Evolutionary conservation across 2,329 filamentous ascomycete genomes (phyloP).

Genomic region (Fusarium humuli): DNA sequence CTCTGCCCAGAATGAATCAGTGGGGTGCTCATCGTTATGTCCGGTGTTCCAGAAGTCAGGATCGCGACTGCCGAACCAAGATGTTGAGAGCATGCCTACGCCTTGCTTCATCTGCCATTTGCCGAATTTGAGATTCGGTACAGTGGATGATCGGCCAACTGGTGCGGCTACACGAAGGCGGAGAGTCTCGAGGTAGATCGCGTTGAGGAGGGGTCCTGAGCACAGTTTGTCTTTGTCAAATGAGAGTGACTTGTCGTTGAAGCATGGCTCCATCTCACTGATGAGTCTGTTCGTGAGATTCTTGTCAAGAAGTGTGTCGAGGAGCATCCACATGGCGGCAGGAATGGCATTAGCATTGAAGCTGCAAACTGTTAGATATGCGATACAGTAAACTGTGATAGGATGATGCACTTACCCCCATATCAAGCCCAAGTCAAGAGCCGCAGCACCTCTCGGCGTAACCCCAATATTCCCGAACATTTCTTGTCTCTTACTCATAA

Average conservation of each 20-base stretch:
- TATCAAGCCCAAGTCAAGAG: conserved; percentile 40
- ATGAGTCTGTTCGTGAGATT: conserved; percentile 18
- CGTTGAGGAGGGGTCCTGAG: conserved; percentile 47
- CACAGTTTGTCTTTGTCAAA: conserved; percentile 40
- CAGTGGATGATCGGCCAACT: conserved; percentile 35
- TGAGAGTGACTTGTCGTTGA: conserved; percentile 3
- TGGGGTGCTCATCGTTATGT: conserved; percentile 15
- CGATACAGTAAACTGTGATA: too few species aligned
- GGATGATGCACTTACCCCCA: conserved; percentile 45
- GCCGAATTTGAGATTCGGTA: conserved; percentile 38
- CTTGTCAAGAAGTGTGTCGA: conserved; percentile 27
- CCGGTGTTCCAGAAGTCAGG: conserved; percentile 39
- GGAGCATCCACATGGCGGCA: conserved; percentile 39
- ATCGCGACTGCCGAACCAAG: conserved; percentile 28
- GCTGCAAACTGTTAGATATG: background rate
- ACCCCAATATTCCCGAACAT: conserved; percentile 32
- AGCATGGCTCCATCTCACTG: conserved; percentile 30
- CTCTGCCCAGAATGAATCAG: conserved; percentile 42
- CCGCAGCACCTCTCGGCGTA: conserved; percentile 24
- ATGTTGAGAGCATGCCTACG: conserved; percentile 28
- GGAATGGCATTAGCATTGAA: conserved; percentile 41
- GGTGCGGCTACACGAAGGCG: conserved; percentile 45
- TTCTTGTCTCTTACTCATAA: conserved; percentile 44
- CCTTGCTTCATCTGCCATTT: conserved; percentile 35
- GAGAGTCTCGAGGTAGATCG: conserved; percentile 52